Evolutionary conservation across 2,329 filamentous ascomycete species (phyloP), one percentile per base, ranked within the genome.

Genomic region (Colletotrichum liriopes): DNA sequence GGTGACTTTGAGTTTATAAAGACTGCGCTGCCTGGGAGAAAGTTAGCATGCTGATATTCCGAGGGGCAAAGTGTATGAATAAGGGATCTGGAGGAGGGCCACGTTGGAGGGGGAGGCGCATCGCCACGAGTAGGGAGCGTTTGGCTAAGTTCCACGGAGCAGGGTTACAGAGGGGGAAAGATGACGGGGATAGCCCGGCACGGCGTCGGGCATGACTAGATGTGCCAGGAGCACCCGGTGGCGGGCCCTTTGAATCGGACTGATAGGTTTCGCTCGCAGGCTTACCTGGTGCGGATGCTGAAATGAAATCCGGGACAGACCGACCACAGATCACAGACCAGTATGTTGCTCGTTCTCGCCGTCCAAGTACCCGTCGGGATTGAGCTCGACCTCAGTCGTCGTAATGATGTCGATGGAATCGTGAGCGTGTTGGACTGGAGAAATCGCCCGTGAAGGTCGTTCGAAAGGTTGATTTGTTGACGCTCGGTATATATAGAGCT

Each of bases 1-100:
- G 70, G 70, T 70, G 70, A 60, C 66, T 72, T 72, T 59, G 56
- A 49, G 70, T 72, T 72, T 54, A 59, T 47, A 51, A 72, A 16
- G 54, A 59, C 65, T 60, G 66, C 23, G 60, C 62, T 47, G 47
- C 63, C 65, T 69, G 45, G 59, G 47, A 23, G 23, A 60, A 69
- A 65, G 70, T 72, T 61, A 72, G 70, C 41, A 9, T 20, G 37
- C 14, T 58, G 16, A 55, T 49, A 29, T 51, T 29, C 59, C 52
- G 54, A 72, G 47, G 60, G 60, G 65, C 43, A 41, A 64, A 61
- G 67, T 29, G 52, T 35, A 47, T 70, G 60, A 63, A 52, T 23
- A 49, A 65, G 47, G 52, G 45, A 43, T 59, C 37, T n/a, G 65
- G 37, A 51, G n/a, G 45, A 39, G 23, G 39, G 59, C 51, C 12